Base-by-base conservation (phyloP, 345 rosid species). In the Mallotus nudiflorus region DNA sequence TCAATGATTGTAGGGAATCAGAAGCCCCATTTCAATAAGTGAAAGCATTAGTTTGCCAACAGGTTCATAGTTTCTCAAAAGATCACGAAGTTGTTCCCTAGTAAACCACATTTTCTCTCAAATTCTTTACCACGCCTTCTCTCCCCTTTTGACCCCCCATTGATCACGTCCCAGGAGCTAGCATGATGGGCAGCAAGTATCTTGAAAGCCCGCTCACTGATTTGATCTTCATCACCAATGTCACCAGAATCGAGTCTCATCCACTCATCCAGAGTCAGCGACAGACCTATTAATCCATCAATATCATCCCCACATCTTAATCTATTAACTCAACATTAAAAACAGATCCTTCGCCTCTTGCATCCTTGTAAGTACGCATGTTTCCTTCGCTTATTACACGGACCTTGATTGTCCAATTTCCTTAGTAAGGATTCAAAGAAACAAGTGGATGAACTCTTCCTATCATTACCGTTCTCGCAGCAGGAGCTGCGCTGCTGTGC, bases 41-140 rank as follows among this genome's bases (percentile, higher is more conserved):
- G 98, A 84, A 75, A 93, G 97, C 97, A 93, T 93, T 20, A 97
- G 97, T 20, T 91, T 83, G 65, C 98, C 98, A 24, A 93, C 98
- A 7, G 94, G 88, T 66, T 93, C 97, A 67, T 91, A 87, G 80
- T 91, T 83, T 64, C 98, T 84, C 25, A 89, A 22, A 33, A 96
- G 96, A 84, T 93, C 97, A 25, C 77, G 88, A 15, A 93, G 92
- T 91, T 91, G 84, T 91, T 91, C 44, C 96, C 98, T 69, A 93
- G 82, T 77, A 91, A 83, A 77, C 98, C 96, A 22, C 86, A 85
- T 83, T 78, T 93, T 75, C 82, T 91, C 67, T 89, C 82, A 5
- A 80, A 73, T 68, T 83, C 86, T 54, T 83, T 88, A 0, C 85
- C 94, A 37, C 84, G 86, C 55, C 78, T 78, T 71, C 76, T 89